Percentiles rank a stretch among this genome's conserved stretches.
phyloP scores from a whole-genome alignment of 805 yeast species.

The Zygotorulaspora danielsina region DNA sequence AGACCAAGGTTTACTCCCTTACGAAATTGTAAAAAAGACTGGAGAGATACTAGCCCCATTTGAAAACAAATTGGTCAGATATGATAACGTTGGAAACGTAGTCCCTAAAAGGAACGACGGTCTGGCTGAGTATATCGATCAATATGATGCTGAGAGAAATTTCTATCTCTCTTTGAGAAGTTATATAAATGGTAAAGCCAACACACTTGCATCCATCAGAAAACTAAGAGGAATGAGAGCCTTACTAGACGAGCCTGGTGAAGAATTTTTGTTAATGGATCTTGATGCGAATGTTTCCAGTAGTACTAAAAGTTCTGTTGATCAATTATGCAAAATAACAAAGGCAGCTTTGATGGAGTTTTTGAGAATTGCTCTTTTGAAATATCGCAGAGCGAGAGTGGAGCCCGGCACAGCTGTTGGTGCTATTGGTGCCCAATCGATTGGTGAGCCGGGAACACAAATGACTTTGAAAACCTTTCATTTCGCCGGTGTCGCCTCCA shows the following conservation, averaged over 20 bases:
- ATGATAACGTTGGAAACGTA: slow-evolving; percentile 65
- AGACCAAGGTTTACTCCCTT: slow-evolving; percentile 63
- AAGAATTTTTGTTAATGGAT: slow-evolving; percentile 42
- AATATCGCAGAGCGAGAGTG: slow-evolving; percentile 84
- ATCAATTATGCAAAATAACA: slow-evolving; percentile 66
- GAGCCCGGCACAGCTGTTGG: slow-evolving; percentile 99
- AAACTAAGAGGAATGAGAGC: slow-evolving; percentile 47
- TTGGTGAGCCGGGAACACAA: slow-evolving; percentile 99
- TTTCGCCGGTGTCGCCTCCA: slow-evolving; percentile 99
- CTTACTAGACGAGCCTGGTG: slow-evolving; percentile 41
- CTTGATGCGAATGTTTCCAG: slow-evolving; percentile 38
- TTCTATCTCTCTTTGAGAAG: slow-evolving; percentile 73
- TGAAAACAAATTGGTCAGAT: slow-evolving; percentile 55
- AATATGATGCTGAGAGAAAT: slow-evolving; percentile 79
- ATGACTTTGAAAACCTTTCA: slow-evolving; percentile 97
- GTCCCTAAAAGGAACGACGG: slow-evolving; percentile 43
- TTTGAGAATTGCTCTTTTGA: slow-evolving; percentile 68
- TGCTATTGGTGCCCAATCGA: slow-evolving; percentile 98
- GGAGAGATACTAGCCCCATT: slow-evolving; percentile 57
- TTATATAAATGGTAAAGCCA: slow-evolving; percentile 56
- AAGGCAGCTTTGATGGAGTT: slow-evolving; percentile 57
- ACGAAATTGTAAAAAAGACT: slow-evolving; percentile 53
- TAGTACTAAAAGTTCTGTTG: slow-evolving; percentile 45
- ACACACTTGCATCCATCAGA: slow-evolving; percentile 53
- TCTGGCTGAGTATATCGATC: slow-evolving; percentile 69